A percentile compares a stretch with the other conserved stretches of the same genome.
Evolutionary conservation across 1,284 basidiomycete genomes (phyloP).

Genomic region (Melampsora americana): DNA sequence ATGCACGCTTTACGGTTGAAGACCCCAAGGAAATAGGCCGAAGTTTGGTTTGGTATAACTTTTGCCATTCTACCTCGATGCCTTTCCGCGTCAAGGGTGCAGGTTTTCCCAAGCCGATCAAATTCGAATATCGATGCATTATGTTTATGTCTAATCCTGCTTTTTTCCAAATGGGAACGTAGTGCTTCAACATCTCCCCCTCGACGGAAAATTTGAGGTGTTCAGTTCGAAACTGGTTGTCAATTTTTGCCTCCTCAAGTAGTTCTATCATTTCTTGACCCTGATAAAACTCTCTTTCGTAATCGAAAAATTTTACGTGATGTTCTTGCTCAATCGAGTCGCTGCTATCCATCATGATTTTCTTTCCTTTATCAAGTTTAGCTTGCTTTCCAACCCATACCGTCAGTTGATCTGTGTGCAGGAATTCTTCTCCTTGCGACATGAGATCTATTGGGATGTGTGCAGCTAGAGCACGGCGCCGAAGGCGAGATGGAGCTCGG

Average conservation of each 20-base stretch:
- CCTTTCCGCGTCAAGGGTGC: background rate
- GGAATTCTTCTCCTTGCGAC: too few species aligned
- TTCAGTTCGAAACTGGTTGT: background rate
- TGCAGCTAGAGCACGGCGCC: too few species aligned
- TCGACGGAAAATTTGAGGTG: background rate
- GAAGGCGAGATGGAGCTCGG: too few species aligned
- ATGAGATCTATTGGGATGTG: too few species aligned
- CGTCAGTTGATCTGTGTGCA: too few species aligned
- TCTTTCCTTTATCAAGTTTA: too few species aligned
- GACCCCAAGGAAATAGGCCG: background rate
- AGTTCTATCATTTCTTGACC: background rate
- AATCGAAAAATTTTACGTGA: background rate
- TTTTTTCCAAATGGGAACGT: background rate
- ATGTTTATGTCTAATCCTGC: background rate
- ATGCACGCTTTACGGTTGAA: background rate
- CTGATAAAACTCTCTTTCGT: background rate
- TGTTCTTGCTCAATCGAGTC: too few species aligned
- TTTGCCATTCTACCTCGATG: background rate
- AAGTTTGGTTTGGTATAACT: background rate
- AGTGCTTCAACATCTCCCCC: background rate
- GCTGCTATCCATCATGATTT: too few species aligned
- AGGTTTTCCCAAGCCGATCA: conserved; percentile 1
- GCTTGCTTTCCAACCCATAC: too few species aligned
- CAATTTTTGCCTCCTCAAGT: background rate
- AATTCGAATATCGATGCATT: background rate